A percentile compares a stretch with the other conserved stretches of the same genome.
Evolutionary conservation across 495 filamentous ascomycete genomes (phyloP).

Genomic region (Tetracladium marchalianum): DNA sequence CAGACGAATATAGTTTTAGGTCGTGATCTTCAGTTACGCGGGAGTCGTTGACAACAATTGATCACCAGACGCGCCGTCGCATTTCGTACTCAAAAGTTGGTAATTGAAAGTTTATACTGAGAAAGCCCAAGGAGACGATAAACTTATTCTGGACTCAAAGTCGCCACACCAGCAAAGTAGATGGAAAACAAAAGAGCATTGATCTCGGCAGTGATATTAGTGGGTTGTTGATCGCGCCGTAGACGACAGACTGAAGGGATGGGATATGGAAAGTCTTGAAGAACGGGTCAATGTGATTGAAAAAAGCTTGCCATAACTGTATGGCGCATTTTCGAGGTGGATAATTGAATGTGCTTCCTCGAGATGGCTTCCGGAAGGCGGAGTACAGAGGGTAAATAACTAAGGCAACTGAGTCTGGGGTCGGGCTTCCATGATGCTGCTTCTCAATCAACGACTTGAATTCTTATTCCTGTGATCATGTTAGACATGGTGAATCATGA

Average conservation of each 20-base stretch:
- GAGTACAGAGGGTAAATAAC: no score
- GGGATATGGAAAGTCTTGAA: slow-evolving; percentile 39
- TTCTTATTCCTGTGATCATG: neutral
- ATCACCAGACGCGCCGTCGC: slow-evolving; percentile 31
- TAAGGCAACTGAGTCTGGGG: slow-evolving; percentile 5
- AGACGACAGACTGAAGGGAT: slow-evolving; percentile 14
- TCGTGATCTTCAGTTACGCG: slow-evolving; percentile 3
- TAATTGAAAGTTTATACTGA: slow-evolving; percentile 27
- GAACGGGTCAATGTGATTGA: slow-evolving; percentile 42
- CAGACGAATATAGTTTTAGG: neutral
- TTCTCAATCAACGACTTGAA: neutral
- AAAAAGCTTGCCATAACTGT: slow-evolving; percentile 37
- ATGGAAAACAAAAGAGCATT: slow-evolving; percentile 50
- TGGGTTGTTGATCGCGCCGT: slow-evolving; percentile 27
- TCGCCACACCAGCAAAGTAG: slow-evolving; percentile 46
- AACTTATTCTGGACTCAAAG: slow-evolving; percentile 45
- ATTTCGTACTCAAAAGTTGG: slow-evolving; percentile 27
- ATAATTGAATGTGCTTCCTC: slow-evolving; percentile 6
- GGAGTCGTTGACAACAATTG: slow-evolving; percentile 16
- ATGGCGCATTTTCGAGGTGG: slow-evolving; percentile 18
- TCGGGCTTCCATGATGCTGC: slow-evolving; percentile 4
- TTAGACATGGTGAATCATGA: slow-evolving; percentile 15
- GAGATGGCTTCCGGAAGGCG: slow-evolving; percentile 30
- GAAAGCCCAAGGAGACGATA: slow-evolving; percentile 7
- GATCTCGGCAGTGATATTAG: slow-evolving; percentile 27